These are phyloP conservation scores for Balansia obtecta DNA, from an alignment of 2,329 filamentous ascomycete species.

Conservation along the genomic window DNA sequence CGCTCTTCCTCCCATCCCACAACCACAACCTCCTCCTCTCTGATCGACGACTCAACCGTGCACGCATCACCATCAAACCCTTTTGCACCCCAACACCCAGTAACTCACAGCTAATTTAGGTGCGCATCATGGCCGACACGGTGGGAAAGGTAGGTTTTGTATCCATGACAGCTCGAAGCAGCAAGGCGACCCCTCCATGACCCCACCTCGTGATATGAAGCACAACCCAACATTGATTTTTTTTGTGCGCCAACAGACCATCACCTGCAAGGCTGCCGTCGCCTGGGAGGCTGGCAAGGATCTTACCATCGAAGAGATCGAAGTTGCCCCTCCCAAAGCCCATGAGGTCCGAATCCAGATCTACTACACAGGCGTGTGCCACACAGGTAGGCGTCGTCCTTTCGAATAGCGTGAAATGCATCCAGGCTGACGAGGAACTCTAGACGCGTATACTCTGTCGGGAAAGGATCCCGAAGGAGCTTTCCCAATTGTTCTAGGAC, in stretches of 20 bases:
- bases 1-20: background rate
- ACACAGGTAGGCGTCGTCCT: slow-evolving; percentile 55
- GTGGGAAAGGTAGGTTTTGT: slow-evolving; percentile 6
- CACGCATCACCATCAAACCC: background rate
- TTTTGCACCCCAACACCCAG: background rate
- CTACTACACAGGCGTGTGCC: slow-evolving; percentile 96
- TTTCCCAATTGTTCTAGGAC: slow-evolving; percentile 79
- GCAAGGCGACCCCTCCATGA: slow-evolving; percentile 3
- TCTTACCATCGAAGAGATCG: slow-evolving; percentile 79
- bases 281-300: slow-evolving; percentile 95
- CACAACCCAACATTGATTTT: slow-evolving; percentile 2
- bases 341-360: slow-evolving; percentile 96
- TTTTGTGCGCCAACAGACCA: slow-evolving; percentile 49
- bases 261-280: slow-evolving; percentile 93
- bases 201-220: slow-evolving; percentile 2
- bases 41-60: background rate
- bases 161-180: slow-evolving; percentile 1
- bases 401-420: background rate
- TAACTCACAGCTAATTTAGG: background rate
- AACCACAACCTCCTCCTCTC: background rate
- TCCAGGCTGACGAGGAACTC: slow-evolving; percentile 4
- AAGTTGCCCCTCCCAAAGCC: slow-evolving; percentile 78
- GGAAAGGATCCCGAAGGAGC: slow-evolving; percentile 96
- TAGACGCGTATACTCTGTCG: slow-evolving; percentile 86
- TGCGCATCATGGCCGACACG: slow-evolving; percentile 6